These are phyloP conservation scores for Paramecium tetraurelia DNA, from an alignment of 73 alveolate genomes.

Conservation along the genomic window DNA sequence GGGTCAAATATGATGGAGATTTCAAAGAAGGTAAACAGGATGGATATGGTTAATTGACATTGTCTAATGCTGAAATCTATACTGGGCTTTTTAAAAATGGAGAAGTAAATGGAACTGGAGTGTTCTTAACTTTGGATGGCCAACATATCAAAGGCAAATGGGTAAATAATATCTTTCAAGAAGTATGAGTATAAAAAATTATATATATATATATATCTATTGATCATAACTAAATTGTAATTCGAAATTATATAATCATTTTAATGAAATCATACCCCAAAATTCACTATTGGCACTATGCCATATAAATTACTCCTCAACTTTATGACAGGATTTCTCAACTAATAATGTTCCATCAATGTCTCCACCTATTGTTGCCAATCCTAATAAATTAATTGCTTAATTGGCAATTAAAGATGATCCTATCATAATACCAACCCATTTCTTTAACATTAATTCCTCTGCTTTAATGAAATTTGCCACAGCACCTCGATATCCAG, in stretches of 20 bases:
- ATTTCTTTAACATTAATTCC: neutral
- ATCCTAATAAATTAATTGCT: neutral
- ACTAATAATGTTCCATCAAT: neutral
- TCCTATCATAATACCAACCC: constrained; percentile 10
- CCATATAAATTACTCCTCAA: neutral
- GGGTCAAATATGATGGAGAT: constrained; percentile 19
- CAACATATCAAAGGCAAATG: neutral
- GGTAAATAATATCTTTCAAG: neutral
- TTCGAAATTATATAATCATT: neutral
- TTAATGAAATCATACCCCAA: neutral
- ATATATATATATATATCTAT: neutral
- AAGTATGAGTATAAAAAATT: neutral
- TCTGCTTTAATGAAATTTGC: neutral
- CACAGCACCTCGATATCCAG: neutral
- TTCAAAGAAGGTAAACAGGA: neutral
- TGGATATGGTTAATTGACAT: neutral
- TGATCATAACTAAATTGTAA: neutral
- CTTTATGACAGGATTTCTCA: neutral
- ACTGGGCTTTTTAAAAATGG: neutral
- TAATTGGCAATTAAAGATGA: neutral
- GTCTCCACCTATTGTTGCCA: neutral
- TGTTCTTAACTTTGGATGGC: neutral
- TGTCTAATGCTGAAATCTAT: neutral
- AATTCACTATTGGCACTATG: neutral
- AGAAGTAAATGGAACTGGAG: constrained; percentile 20